Percentiles rank a stretch among this genome's conserved stretches.
Evolutionary conservation across 257 asterid species (phyloP).

Genomic region (Solanum bulbocastanum): DNA sequence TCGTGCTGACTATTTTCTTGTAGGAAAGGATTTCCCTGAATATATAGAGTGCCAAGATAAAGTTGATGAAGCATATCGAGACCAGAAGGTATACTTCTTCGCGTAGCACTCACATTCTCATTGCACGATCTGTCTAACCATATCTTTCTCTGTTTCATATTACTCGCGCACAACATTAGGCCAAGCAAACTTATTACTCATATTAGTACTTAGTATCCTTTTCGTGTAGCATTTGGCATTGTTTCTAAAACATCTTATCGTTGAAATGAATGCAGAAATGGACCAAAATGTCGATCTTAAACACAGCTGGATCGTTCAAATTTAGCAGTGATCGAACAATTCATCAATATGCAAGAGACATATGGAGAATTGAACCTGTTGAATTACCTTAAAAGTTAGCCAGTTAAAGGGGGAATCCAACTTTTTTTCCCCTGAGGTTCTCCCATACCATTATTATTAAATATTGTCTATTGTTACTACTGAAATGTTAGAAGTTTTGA

Average conservation of each 20-base stretch:
- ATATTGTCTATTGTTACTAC: background rate
- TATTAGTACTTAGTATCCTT: background rate
- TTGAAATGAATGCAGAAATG: constrained; percentile 39
- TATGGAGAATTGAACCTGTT: constrained; percentile 57
- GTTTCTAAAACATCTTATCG: background rate
- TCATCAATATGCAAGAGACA: constrained; percentile 65
- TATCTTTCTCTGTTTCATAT: background rate
- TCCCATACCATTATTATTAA: background rate
- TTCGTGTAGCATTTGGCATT: background rate
- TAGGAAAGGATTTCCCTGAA: constrained; percentile 83
- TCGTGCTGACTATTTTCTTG: constrained; percentile 77
- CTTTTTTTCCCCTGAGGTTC: background rate
- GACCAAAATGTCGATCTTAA: constrained; percentile 82
- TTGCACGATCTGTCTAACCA: background rate
- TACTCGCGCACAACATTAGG: background rate
- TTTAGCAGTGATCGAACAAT: constrained; percentile 88
- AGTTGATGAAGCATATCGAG: constrained; percentile 68
- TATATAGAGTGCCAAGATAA: constrained; percentile 81
- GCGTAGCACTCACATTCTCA: background rate
- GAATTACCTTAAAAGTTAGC: constrained; percentile 16
- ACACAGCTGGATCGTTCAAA: constrained; percentile 72
- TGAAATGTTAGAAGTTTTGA: background rate
- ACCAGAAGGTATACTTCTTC: constrained; percentile 38
- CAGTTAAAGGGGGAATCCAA: background rate
- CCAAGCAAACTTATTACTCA: background rate